Evolutionary conservation across 2,329 filamentous ascomycete species (phyloP).

Genomic region (Rhinocladiella mackenziei): DNA sequence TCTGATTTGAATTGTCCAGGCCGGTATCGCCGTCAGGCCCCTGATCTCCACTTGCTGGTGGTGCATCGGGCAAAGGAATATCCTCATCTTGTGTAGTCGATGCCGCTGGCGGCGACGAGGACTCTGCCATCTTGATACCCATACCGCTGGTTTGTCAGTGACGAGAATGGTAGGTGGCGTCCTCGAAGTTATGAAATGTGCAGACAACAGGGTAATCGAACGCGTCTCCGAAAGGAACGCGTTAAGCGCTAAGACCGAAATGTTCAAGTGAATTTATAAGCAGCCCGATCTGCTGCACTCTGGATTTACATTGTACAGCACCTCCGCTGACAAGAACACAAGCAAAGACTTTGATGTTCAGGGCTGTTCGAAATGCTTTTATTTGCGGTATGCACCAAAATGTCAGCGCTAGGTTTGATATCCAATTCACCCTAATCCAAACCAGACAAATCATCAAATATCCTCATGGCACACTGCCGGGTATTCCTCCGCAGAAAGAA

Average conservation of each 20-base stretch:
- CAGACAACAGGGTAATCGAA: no score
- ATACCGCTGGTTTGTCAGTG: no score
- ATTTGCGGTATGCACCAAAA: constrained; percentile 1
- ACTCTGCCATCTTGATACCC: constrained; percentile 32
- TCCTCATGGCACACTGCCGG: constrained; percentile 14
- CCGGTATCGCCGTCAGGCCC: constrained; percentile 23
- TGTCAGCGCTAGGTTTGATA: constrained; percentile 4
- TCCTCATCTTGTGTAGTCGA: constrained; percentile 18
- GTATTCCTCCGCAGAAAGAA: no score
- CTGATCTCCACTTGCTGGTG: constrained; percentile 5
- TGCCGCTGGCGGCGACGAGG: constrained; percentile 19
- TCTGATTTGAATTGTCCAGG: constrained; percentile 13
- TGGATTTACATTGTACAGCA: neutral
- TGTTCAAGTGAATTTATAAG: no score
- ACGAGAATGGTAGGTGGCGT: no score
- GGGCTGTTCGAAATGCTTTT: constrained; percentile 4
- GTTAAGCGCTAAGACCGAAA: no score
- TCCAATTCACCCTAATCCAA: constrained; percentile 10
- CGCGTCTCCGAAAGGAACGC: no score
- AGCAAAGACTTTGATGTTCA: no score
- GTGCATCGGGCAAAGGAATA: constrained; percentile 28
- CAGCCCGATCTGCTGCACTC: no score
- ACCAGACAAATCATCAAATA: constrained; percentile 15
- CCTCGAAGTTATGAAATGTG: no score
- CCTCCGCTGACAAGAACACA: no score